Evolutionary conservation across 345 rosid genomes (phyloP), one percentile per base, ranked within the genome.

Genomic region (Ceriops tagal): DNA sequence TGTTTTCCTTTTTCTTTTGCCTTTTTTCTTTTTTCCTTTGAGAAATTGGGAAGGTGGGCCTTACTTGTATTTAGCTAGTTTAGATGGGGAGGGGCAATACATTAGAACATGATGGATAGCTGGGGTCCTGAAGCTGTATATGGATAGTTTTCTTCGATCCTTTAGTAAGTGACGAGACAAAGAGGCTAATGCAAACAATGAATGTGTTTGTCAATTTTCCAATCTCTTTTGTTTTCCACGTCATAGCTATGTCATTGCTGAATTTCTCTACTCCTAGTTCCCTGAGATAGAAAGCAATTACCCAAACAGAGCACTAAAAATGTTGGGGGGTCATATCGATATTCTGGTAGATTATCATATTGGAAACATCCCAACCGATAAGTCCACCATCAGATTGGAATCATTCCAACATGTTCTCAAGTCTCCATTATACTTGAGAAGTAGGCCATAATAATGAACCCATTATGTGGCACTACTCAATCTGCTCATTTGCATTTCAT

Each of bases 51-150:
- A 70, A 81, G 70, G 75, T 70, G 79, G 43, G 49, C 49, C 73
- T 71, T 53, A 61, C 47, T 62, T 80, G 69, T 73, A 67, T 70
- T 61, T 61, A 77, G 71, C 70, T 76, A 75, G 79, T 71, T 62
- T 80, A 81, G 85, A 68, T 60, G 86, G 81, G 46, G 74, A 76
- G 79, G 78, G 86, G 74, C 43, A 64, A 56, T 76, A 80, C 71
- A 69, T 22, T 77, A 81, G 64, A 73, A 76, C 71, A 67, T 76
- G 65, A 72, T 53, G 82, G 62, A 69, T 68, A 61, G 80, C 66
- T 73, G 82, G 83, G 70, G 69, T 66, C 63, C 57, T 65, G 75
- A 83, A 80, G 82, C 67, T 81, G 76, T 71, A 79, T 80, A 83
- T 87, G 86, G 75, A 81, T 81, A 84, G 78, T 56, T 56, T 56